Percentiles rank a stretch among this genome's conserved stretches.
phyloP scores from a whole-genome alignment of 345 rosid species.

The Durio zibethinus region DNA sequence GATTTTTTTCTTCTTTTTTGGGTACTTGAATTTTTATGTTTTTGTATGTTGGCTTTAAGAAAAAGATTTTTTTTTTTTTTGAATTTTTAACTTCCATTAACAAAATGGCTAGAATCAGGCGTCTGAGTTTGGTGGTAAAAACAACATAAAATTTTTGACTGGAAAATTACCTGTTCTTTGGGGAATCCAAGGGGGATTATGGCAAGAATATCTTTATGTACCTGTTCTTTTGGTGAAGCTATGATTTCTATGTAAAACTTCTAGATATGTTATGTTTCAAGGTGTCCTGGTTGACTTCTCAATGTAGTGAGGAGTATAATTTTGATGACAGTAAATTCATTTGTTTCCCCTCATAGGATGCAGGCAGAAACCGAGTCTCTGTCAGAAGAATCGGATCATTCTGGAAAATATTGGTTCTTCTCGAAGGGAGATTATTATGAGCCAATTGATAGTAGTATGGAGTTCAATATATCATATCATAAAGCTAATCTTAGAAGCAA shows the following conservation, averaged over 20 bases:
- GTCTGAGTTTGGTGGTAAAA: not conserved
- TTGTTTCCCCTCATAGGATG: slow-evolving; percentile 49
- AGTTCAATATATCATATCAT: slow-evolving; percentile 69
- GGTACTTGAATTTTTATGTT: not conserved
- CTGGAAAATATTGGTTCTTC: slow-evolving; percentile 42
- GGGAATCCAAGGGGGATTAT: not conserved
- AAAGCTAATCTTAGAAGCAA: slow-evolving; percentile 43
- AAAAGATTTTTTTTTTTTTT: not conserved
- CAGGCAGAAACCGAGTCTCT: slow-evolving; percentile 59
- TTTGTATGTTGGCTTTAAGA: not conserved
- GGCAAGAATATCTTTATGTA: not conserved
- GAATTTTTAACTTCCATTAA: not conserved
- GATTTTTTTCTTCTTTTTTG: not conserved
- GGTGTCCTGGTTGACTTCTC: not conserved
- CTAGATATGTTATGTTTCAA: not conserved
- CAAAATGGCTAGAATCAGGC: not conserved
- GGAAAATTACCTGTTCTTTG: not conserved
- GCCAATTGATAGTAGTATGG: slow-evolving; percentile 50
- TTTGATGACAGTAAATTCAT: slow-evolving; percentile 17
- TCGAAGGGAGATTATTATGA: slow-evolving; percentile 59
- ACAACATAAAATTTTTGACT: not conserved
- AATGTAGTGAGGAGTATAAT: slow-evolving; percentile 1
- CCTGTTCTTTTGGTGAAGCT: not conserved
- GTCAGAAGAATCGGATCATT: slow-evolving; percentile 59
- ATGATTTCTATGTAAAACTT: not conserved